These are phyloP conservation scores for Trichoderma sp. DNA, from an alignment of 2,329 filamentous ascomycete genomes.

Conservation along the genomic window DNA sequence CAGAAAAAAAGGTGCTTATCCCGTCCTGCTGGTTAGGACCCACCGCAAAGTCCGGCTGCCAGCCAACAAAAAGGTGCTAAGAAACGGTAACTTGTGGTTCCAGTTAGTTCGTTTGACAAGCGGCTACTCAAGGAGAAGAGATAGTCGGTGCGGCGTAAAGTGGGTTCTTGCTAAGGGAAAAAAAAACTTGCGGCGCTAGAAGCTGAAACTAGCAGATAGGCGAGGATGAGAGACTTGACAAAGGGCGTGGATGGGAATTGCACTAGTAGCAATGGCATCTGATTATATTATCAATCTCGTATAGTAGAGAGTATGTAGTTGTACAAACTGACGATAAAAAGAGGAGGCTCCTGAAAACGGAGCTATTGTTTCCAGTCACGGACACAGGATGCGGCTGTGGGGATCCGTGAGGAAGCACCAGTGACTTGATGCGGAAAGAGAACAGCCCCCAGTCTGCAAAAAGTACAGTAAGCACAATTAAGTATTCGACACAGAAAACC, in stretches of 20 bases:
- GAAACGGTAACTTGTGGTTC: neutral
- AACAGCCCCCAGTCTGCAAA: neutral
- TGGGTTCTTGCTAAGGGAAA: constrained; percentile 1
- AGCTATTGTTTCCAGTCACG: neutral
- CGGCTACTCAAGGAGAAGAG: constrained; percentile 22
- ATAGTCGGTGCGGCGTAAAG: constrained; percentile 17
- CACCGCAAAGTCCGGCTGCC: neutral
- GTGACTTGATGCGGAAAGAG: neutral
- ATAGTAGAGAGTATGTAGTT: neutral
- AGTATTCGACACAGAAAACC: too few species aligned
- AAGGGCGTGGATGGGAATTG: neutral
- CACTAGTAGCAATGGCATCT: too few species aligned
- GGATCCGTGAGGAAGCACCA: neutral
- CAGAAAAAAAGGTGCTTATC: constrained; percentile 23
- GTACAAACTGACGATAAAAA: neutral
- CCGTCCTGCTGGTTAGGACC: neutral
- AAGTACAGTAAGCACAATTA: too few species aligned
- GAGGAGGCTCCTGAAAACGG: neutral
- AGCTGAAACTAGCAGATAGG: neutral
- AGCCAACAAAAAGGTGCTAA: neutral
- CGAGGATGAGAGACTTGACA: neutral
- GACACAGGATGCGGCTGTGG: neutral
- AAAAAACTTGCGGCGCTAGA: neutral
- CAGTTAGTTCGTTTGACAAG: neutral
- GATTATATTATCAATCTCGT: neutral